Evolutionary conservation across 2,329 filamentous ascomycete genomes (phyloP).

Genomic region (Colletotrichum musae): DNA sequence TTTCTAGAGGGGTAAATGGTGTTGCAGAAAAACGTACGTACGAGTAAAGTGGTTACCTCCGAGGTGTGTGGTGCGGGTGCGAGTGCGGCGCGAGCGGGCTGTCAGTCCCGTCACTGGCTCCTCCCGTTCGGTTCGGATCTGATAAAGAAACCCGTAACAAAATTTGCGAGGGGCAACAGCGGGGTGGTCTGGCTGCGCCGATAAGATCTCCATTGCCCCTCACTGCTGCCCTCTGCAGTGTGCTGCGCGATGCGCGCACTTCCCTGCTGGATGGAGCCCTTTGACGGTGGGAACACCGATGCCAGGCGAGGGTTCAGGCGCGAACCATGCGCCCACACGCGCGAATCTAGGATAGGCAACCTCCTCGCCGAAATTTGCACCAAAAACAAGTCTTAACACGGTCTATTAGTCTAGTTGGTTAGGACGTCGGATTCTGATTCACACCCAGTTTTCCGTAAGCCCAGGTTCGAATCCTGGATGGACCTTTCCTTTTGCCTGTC

Average conservation of each 20-base stretch:
- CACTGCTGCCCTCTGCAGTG: slow-evolving; percentile 19
- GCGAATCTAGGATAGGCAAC: no score
- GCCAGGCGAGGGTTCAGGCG: no score
- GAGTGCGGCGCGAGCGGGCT: not conserved
- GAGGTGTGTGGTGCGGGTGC: slow-evolving; percentile 28
- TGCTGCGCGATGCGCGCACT: not conserved
- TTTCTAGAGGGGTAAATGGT: not conserved
- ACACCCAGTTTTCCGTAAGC: slow-evolving; percentile 31
- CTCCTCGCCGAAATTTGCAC: rapidly evolving
- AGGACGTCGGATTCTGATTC: slow-evolving; percentile 41
- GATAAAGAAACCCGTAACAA: slow-evolving; percentile 33
- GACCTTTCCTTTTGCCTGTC: slow-evolving; percentile 2
- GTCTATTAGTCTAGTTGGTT: slow-evolving; percentile 43
- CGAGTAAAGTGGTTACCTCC: slow-evolving; percentile 33
- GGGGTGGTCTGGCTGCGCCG: slow-evolving; percentile 34
- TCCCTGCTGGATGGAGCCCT: slow-evolving; percentile 2
- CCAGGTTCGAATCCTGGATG: slow-evolving; percentile 42
- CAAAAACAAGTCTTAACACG: not conserved
- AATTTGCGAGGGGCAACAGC: slow-evolving; percentile 41
- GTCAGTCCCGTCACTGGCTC: not conserved
- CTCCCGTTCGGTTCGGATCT: slow-evolving; percentile 24
- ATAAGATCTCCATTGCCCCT: slow-evolving; percentile 39
- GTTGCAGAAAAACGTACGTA: slow-evolving; percentile 4
- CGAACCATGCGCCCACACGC: no score
- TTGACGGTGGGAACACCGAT: not conserved